Conservation (phyloP, 176 grass and related monocot species). For the Cenchrus americanus region DNA sequence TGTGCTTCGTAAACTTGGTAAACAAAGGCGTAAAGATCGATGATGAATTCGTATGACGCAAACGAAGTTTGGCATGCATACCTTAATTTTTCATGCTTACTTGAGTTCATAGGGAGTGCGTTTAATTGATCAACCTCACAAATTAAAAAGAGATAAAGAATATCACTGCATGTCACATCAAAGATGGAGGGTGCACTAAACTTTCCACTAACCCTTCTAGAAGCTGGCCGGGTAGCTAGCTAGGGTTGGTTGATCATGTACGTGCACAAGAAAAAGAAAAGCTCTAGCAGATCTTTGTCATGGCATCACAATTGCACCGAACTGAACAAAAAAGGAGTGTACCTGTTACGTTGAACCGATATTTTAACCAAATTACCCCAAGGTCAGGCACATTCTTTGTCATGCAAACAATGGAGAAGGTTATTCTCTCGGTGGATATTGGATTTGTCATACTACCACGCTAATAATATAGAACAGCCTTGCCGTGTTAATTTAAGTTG, state of each 20-base stretch:
- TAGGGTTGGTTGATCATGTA: constrained; percentile 33
- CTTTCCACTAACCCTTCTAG: constrained; percentile 34
- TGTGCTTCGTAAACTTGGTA: neutral
- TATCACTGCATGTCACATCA: constrained; percentile 25
- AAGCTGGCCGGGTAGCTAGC: constrained; percentile 18
- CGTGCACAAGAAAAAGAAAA: constrained; percentile 11
- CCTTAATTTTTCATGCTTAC: neutral
- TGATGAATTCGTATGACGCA: neutral
- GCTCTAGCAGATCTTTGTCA: constrained; percentile 29
- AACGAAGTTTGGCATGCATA: neutral
- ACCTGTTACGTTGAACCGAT: neutral
- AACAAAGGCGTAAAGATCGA: neutral
- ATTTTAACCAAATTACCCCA: constrained; percentile 19
- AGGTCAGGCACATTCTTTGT: neutral
- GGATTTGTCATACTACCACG: neutral
- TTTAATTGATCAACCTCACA: constrained; percentile 9
- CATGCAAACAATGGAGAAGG: neutral
- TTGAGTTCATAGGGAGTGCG: neutral
- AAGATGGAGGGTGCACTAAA: constrained; percentile 32
- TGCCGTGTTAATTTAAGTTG: constrained; percentile 17
- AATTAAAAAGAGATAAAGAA: constrained; percentile 1
- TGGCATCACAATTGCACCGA: constrained; percentile 37
- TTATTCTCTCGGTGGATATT: neutral
- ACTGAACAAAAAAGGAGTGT: constrained; percentile 12
- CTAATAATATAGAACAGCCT: neutral